Evolutionary conservation across 2,329 filamentous ascomycete species (phyloP).

Genomic region (Sordariomycetes sp.): DNA sequence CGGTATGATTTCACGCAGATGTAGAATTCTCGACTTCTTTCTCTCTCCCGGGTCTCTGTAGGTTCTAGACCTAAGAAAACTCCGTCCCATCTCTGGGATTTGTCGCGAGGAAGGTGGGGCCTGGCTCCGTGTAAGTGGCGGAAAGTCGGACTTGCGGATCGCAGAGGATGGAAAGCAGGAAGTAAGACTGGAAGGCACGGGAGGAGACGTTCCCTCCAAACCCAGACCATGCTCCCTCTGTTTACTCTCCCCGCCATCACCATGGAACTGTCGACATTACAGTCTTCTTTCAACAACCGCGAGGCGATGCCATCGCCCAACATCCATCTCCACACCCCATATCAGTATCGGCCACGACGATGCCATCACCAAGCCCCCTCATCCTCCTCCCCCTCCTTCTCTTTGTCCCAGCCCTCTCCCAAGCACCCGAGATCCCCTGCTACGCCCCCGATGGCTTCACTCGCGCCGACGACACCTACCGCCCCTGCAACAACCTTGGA

Average conservation of each 20-base stretch:
- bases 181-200: background rate
- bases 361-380: background rate
- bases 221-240: background rate
- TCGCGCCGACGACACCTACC: slow-evolving; percentile 14
- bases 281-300: background rate
- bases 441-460: slow-evolving; percentile 16
- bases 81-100: background rate
- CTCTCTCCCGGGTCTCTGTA: background rate
- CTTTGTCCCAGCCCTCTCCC: background rate
- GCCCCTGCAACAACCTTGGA: slow-evolving; percentile 18
- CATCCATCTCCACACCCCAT: background rate
- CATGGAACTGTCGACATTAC: background rate
- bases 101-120: background rate
- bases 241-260: background rate
- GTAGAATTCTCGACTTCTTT: background rate
- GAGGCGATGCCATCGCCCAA: background rate
- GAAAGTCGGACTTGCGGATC: background rate
- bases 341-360: background rate
- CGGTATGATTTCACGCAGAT: too few species aligned
- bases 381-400: background rate
- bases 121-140: background rate
- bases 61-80: background rate
- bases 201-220: background rate
- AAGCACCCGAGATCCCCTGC: slow-evolving; percentile 7
- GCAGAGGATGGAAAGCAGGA: background rate